Evolutionary conservation across 495 filamentous ascomycete species (phyloP), one percentile per base, ranked within the genome.

Genomic region (Hyaloscypha bicolor): DNA sequence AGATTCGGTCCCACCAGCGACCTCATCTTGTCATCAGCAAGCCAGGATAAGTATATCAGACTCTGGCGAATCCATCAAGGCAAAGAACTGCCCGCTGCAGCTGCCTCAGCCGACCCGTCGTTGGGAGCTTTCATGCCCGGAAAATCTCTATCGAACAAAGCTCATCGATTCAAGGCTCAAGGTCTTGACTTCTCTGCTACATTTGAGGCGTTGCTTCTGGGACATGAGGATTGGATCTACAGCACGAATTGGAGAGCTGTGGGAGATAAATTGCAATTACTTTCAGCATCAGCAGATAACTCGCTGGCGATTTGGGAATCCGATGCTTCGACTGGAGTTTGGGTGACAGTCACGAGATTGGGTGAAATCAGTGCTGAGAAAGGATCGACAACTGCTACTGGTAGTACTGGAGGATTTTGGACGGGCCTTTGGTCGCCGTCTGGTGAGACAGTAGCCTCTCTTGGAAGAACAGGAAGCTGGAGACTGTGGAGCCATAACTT

Each of bases 151-250:
- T 93, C 92, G 1, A 97, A 97, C 76, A 98, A 97, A 78, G 89
- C 91, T 4, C 92, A 97, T 75, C 81, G 88, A 69, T 82, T 88
- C 33, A 80, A 80, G 0, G 79, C 77, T 2, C 86, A 80, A 42
- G 74, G 73, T 9, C 53, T 71, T 8, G 80, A 85, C 51, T 96
- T 90, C 77, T 92, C 89, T 33, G 81, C 96, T 56, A 97, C 93
- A 0, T 98, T 98, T 68, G 96, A 98, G 78, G 96, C 96, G 8
- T 82, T 99, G 14, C 85, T 99, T 9, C 87, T 98, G 30, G 95
- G 96, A 22, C 96, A 98, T 72, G 95, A 99, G 71, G 95, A 99
- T 72, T 99, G 95, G 95, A 92, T 99, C 30, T 97, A 96, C 74
- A 93, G 91, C 61, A 86, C 91, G 0, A 80, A 81, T 45, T 99